Evolutionary conservation across 2,329 filamentous ascomycete species (phyloP).

Genomic region (Aspergillus piperis): DNA sequence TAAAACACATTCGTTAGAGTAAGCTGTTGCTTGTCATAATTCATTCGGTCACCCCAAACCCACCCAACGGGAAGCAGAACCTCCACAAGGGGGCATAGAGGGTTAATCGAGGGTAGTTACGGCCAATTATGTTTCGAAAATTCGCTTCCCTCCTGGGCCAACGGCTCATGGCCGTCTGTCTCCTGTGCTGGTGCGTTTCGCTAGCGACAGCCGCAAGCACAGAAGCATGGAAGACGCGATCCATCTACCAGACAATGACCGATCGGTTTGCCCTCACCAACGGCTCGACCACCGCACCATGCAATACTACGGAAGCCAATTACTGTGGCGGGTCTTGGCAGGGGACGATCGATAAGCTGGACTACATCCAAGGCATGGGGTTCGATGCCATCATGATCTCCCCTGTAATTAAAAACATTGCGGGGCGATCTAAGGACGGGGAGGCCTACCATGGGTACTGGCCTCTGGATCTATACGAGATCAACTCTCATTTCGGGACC

Average conservation of each 20-base stretch:
- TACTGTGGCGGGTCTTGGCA: constrained; percentile 57
- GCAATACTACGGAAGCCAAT: constrained; percentile 30
- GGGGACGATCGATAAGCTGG: constrained; percentile 51
- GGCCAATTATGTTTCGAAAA: no score
- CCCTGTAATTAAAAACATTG: constrained; percentile 45
- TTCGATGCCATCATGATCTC: constrained; percentile 52
- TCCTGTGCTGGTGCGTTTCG: neutral
- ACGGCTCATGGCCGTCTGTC: neutral
- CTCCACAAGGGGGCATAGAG: no score
- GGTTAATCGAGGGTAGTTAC: no score
- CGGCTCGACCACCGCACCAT: constrained; percentile 34
- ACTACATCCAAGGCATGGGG: constrained; percentile 54
- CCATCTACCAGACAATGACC: constrained; percentile 50
- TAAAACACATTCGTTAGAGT: neutral
- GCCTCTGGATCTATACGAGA: constrained; percentile 48
- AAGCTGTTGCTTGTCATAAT: neutral
- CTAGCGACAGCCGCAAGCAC: neutral
- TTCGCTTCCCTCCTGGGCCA: no score
- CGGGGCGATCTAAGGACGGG: constrained; percentile 40
- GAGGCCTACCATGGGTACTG: constrained; percentile 56
- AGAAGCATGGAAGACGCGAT: constrained; percentile 1
- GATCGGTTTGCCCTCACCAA: constrained; percentile 50
- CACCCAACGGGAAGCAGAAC: no score
- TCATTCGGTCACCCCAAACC: neutral
- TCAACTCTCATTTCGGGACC: constrained; percentile 54